Conservation (phyloP, 805 yeast species). For the Lipomyces sp. region DNA sequence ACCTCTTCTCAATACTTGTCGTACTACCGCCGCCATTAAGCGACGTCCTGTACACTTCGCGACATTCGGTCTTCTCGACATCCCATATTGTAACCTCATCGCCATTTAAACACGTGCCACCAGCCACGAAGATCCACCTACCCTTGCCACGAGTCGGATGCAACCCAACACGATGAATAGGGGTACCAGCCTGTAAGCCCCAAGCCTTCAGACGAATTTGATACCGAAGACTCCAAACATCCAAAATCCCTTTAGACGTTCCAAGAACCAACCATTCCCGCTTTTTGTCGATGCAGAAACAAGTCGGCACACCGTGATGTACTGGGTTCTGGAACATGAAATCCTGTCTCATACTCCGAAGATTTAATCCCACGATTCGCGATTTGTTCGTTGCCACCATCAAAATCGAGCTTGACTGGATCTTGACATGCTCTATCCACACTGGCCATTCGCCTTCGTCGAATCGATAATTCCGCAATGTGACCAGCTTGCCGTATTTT, state of each 20-base stretch:
- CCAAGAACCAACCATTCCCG: conserved; percentile 74
- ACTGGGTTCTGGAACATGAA: conserved; percentile 58
- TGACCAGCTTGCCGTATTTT: conserved; percentile 37
- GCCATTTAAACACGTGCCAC: conserved; percentile 60
- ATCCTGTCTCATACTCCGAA: conserved; percentile 55
- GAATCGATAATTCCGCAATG: conserved; percentile 53
- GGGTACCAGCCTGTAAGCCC: conserved; percentile 57
- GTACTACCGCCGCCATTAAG: conserved; percentile 15
- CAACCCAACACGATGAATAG: conserved; percentile 55
- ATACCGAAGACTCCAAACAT: conserved; percentile 83
- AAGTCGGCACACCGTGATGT: conserved; percentile 66
- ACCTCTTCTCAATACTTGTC: conserved; percentile 19
- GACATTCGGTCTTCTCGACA: conserved; percentile 64
- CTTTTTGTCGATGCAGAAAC: conserved; percentile 60
- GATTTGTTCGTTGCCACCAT: conserved; percentile 60
- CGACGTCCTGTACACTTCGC: conserved; percentile 47
- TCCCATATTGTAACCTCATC: conserved; percentile 77
- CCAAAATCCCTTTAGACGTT: conserved; percentile 71
- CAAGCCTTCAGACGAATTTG: conserved; percentile 63
- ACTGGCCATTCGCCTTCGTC: conserved; percentile 52
- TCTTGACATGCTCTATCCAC: conserved; percentile 51
- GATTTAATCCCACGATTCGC: conserved; percentile 59
- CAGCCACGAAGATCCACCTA: conserved; percentile 60
- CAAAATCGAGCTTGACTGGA: conserved; percentile 52
- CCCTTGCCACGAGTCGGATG: conserved; percentile 53